A percentile compares a stretch with the other conserved stretches of the same genome.
Evolutionary conservation across 805 yeast species (phyloP).

Genomic region (Metschnikowia matae): DNA sequence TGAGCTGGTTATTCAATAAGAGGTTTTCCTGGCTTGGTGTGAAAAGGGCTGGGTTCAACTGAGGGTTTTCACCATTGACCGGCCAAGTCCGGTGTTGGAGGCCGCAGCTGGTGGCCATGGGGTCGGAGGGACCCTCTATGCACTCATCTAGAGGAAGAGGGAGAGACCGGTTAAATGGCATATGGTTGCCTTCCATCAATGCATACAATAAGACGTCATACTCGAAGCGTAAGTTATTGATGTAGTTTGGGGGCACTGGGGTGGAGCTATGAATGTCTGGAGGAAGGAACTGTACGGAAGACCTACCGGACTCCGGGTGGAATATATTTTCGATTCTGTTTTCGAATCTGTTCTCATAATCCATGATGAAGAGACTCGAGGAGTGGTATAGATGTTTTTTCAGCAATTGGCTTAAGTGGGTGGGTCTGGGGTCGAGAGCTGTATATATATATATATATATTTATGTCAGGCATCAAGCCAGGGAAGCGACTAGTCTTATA

Average conservation of each 20-base stretch:
- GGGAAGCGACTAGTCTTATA: not conserved
- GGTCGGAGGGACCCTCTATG: not conserved
- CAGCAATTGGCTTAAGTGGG: not conserved
- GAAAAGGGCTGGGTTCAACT: not conserved
- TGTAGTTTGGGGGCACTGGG: too few species aligned
- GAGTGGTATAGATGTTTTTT: too few species aligned
- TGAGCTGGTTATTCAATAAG: not conserved
- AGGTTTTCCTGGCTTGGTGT: not conserved
- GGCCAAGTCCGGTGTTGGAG: not conserved
- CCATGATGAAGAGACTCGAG: not conserved
- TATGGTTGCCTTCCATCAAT: constrained; percentile 2
- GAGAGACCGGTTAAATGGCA: not conserved
- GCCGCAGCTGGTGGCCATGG: not conserved
- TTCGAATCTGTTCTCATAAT: not conserved
- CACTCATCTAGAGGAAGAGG: not conserved
- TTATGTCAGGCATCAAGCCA: not conserved
- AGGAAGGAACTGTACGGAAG: not conserved
- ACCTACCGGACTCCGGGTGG: not conserved
- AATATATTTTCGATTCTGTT: not conserved
- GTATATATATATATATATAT: not conserved
- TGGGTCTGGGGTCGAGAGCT: not conserved
- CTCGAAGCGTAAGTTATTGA: not conserved
- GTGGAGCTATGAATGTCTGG: not conserved
- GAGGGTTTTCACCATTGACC: not conserved
- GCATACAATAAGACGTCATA: not conserved